Evolutionary conservation across 177 flowering plant genomes (phyloP), one percentile per base, ranked within the genome.

Genomic region (Telopea speciosissima): DNA sequence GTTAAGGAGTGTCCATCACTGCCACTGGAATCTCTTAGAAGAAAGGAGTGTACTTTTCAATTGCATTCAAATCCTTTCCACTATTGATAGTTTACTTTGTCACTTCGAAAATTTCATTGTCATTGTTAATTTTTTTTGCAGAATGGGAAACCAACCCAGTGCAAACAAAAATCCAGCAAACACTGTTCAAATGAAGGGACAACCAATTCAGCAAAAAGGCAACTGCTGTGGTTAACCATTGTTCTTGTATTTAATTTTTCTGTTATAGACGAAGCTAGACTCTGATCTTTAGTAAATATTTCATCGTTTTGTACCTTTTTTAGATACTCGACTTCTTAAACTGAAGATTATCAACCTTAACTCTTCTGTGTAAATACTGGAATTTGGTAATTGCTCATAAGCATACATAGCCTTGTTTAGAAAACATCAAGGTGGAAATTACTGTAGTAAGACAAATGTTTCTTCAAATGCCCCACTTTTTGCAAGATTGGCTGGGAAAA

Each of bases 131-230:
- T 5, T n/a, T 11, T 66, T 68, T 26, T 75, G 80, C 88, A 92
- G 98, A 77, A 77, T 87, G 86, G 93, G 96, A 24, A 89, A 75
- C 82, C 96, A 83, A 70, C 85, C 87, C 25, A 77, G 75, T 62
- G 79, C 78, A 4, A 76, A 66, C 84, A 83, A 71, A 23, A 75
- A 74, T 70, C 16, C 85, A 8, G 36, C 80, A n/a, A 85, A 79
- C 58, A 80, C 85, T 16, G 93, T 90, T 73, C 83, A 82, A 71
- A 87, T 92, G 83, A 90, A 83, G 83, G 96, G 98, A 31, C 89
- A 86, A 79, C 92, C 96, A 3, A 88, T 92, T 76, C 82, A 84
- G 79, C 92, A 87, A 86, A 87, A 88, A 59, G 82, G 83, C 86
- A 90, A 83, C 78, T 92, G 98, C 71, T 92, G 98, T 77, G 85